These are phyloP conservation scores for Heterobasidion occidentale DNA, from an alignment of 1,284 basidiomycete species.

Conservation along the genomic window DNA sequence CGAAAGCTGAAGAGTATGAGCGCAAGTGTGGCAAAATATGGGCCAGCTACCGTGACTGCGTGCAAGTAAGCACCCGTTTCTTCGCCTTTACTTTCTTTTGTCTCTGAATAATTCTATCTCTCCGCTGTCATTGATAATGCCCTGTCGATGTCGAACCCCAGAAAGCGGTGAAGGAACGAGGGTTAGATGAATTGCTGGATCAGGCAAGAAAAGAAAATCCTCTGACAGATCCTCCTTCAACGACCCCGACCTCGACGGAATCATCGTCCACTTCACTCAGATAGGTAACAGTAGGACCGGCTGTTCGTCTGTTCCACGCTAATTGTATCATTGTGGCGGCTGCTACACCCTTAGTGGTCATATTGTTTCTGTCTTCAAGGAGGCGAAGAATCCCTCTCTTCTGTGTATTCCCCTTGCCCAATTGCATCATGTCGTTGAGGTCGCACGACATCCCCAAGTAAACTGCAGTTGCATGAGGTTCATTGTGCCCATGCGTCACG, in stretches of 20 bases:
- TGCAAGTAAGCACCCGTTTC: constrained; percentile 45
- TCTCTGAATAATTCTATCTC: neutral
- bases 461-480: no score
- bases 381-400: no score
- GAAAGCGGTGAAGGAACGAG: constrained; percentile 79
- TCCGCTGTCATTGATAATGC: neutral
- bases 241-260: neutral
- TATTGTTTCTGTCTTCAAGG: no score
- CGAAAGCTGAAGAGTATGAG: constrained; percentile 78
- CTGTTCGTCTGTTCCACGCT: neutral
- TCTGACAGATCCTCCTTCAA: constrained; percentile 40
- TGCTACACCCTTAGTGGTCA: neutral
- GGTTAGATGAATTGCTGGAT: constrained; percentile 66
- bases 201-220: constrained; percentile 82
- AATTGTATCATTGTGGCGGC: neutral
- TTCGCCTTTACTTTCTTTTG: neutral
- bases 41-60: constrained; percentile 71
- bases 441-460: no score
- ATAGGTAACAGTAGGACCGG: neutral
- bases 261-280: neutral
- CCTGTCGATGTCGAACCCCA: constrained; percentile 24
- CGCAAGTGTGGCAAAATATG: constrained; percentile 76
- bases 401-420: no score
- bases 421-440: no score
- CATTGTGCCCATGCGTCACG: no score